Evolutionary conservation across 1,139 yeast genomes (phyloP), one percentile per base, ranked within the genome.

Genomic region (Citeromyces hawaiiensis): DNA sequence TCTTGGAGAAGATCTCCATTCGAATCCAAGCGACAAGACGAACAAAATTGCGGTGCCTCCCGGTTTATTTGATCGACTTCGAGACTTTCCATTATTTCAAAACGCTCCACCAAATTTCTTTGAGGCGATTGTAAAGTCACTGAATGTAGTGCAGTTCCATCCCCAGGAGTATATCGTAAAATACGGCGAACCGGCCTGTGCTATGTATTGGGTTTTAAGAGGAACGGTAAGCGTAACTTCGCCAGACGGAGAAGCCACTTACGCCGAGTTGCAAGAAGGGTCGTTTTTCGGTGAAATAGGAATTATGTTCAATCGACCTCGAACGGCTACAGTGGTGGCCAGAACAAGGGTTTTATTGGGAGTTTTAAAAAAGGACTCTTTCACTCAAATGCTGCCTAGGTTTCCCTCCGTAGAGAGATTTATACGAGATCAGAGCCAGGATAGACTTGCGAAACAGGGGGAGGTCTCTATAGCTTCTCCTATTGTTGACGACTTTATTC

Each of bases 251-350:
- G 88, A 81, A 55, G 69, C 83, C 3, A 64, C 76, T 4, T 79
- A 76, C 52, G 87, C 88, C 2, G 85, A 77, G 50, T 59, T 82
- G 13, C 66, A 70, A 3, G 68, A 81, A 2, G 91, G 91, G 1
- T 68, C 76, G 33, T 80, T 77, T 48, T 82, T 82, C 54, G 93
- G 87, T 4, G 93, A 82, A 52, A 80, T 81, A 40, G 91, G 91
- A 4, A 78, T 81, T 37, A 59, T 82, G 31, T 81, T 76, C 58
- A 77, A 79, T 51, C 61, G 87, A 36, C 87, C 88, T 9, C 61
- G 91, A 47, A 80, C 88, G 0, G 91, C 91, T 0, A 78, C 87
- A 1, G 87, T 81, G 13, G 73, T 80, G n/a, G 82, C 91, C 2
- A 63, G 76, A 44, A 70, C 83, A 0, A 71, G 67, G 46, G 83